A percentile compares a stretch with the other conserved stretches of the same genome.
phyloP scores from a whole-genome alignment of 257 asterid genomes.

The Plectranthus barbatus region DNA sequence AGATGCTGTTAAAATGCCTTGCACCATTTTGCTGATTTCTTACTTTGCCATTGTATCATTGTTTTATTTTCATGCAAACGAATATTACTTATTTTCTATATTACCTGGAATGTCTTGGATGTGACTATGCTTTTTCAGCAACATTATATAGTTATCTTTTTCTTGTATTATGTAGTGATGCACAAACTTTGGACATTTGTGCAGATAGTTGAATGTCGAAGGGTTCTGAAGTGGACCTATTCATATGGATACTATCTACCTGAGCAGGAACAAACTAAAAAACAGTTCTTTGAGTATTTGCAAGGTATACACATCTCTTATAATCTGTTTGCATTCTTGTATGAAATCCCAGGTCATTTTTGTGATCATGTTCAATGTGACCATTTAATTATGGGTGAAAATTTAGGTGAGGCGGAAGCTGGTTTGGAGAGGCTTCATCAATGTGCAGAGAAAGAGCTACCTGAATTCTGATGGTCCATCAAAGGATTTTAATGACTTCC shows the following conservation, averaged over 20 bases:
- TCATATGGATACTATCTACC: conserved; percentile 91
- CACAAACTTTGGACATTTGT: conserved; percentile 12
- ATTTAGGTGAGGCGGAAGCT: conserved; percentile 93
- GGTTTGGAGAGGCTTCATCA: conserved; percentile 99
- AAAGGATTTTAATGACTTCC: conserved; percentile 81
- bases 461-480: conserved; percentile 55
- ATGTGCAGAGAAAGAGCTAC: conserved; percentile 92
- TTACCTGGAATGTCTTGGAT: conserved; percentile 3
- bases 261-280: conserved; percentile 54
- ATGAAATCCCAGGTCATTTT: background rate
- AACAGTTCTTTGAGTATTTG: no score
- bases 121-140: background rate
- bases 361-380: conserved; percentile 7
- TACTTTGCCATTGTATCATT: no score
- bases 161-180: background rate
- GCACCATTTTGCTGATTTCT: background rate
- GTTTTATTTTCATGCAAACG: background rate
- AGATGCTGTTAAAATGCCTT: background rate
- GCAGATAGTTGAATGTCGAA: conserved; percentile 96
- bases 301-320: conserved; percentile 57
- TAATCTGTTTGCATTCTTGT: conserved; percentile 1
- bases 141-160: background rate
- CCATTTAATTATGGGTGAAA: background rate
- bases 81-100: no score
- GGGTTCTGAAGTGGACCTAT: conserved; percentile 96